phyloP scores from a whole-genome alignment of 164 flowering plant species.

The Euptelea pleiosperma region DNA sequence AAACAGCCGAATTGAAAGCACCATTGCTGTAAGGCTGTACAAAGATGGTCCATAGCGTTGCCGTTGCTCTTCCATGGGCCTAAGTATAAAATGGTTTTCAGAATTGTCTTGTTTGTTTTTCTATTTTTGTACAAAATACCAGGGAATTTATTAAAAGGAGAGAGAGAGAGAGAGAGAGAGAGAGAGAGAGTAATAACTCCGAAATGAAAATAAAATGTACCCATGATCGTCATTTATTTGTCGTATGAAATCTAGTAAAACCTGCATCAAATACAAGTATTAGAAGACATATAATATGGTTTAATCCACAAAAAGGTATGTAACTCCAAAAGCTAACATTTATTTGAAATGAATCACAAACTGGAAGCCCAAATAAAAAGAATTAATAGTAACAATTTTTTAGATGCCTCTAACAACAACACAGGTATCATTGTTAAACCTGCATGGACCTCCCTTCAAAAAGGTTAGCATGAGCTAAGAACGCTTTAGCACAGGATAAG shows the following conservation, averaged over 20 bases:
- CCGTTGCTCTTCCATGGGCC: constrained; percentile 99
- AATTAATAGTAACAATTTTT: too few species aligned
- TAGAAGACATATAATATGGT: background rate
- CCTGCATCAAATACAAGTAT: constrained; percentile 47
- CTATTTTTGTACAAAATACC: too few species aligned
- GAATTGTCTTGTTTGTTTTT: background rate
- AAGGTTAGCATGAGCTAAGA: too few species aligned
- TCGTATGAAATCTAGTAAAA: constrained; percentile 79
- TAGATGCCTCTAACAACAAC: too few species aligned
- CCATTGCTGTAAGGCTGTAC: constrained; percentile 83
- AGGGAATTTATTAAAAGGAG: background rate
- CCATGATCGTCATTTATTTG: constrained; percentile 95
- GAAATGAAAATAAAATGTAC: constrained; percentile 31
- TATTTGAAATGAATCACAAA: background rate
- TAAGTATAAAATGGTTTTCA: constrained; percentile 21
- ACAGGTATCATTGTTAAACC: too few species aligned
- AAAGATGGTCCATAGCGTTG: constrained; percentile 92
- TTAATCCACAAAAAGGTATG: background rate
- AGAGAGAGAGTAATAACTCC: background rate
- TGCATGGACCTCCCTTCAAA: too few species aligned
- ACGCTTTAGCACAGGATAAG: too few species aligned
- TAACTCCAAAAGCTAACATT: background rate
- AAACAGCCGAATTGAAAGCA: constrained; percentile 52
- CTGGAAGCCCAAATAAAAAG: background rate
- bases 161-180: background rate